A percentile compares a stretch with the other conserved stretches of the same genome.
Evolutionary conservation across 768 basidiomycete genomes (phyloP).

Genomic region (Strobilomyces confusus): DNA sequence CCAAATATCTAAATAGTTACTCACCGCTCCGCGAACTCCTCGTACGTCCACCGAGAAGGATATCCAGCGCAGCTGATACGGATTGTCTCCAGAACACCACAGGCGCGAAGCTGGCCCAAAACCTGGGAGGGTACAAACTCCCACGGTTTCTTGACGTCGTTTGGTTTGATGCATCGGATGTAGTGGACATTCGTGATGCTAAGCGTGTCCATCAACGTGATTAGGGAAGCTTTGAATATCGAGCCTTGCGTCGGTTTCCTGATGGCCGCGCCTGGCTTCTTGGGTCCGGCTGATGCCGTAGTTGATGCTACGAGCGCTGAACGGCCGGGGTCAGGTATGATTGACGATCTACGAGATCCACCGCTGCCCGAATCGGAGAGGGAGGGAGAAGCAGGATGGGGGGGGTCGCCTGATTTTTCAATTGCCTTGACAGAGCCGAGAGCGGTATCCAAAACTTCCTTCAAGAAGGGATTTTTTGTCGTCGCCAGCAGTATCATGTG

Average conservation of each 20-base stretch:
- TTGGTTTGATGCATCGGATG: conserved; percentile 99
- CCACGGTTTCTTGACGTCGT: conserved; percentile 95
- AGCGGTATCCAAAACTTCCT: conserved; percentile 91
- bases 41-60: conserved; percentile 96
- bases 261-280: conserved; percentile 63
- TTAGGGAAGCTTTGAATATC: conserved; percentile 95
- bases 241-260: conserved; percentile 96
- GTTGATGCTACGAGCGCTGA: conserved; percentile 59
- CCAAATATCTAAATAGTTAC: conserved; percentile 23
- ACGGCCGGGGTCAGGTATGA: conserved; percentile 86
- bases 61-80: conserved; percentile 98
- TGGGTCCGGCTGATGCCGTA: conserved; percentile 39
- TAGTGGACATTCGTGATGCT: conserved; percentile 98
- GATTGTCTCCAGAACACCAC: conserved; percentile 98
- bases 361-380: conserved; percentile 74
- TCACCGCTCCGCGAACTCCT: conserved; percentile 96
- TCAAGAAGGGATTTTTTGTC: conserved; percentile 90
- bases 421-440: conserved; percentile 64
- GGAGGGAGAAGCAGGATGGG: conserved; percentile 70
- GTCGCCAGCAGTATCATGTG: conserved; percentile 84
- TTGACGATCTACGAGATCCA: conserved; percentile 74
- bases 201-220: conserved; percentile 94
- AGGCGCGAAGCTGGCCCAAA: conserved; percentile 89
- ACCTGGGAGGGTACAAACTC: conserved; percentile 96
- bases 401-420: conserved; percentile 45